A percentile compares a stretch with the other conserved stretches of the same genome.
Evolutionary conservation across 1,284 basidiomycete genomes (phyloP).

Genomic region (Trichosporon asahii): DNA sequence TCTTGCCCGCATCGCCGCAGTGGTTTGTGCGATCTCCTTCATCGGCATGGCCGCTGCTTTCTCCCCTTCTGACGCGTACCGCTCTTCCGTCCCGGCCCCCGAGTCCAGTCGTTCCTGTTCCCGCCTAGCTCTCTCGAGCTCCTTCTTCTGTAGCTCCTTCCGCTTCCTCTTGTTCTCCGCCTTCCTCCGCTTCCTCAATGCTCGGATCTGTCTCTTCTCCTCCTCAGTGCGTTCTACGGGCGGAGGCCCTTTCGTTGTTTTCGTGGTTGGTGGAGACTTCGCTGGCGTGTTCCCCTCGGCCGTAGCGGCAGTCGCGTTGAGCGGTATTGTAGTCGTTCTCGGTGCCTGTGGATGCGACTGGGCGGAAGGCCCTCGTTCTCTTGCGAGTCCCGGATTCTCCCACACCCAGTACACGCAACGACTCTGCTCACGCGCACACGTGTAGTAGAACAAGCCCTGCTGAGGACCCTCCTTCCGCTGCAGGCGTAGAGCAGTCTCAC

Average conservation of each 20-base stretch:
- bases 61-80: no score
- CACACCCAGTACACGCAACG: not conserved
- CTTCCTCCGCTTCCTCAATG: not conserved
- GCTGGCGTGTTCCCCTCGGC: no score
- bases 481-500: not conserved
- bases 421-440: not conserved
- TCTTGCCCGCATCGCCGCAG: no score
- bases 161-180: not conserved
- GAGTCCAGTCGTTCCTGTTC: no score
- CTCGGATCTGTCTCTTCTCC: not conserved
- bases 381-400: not conserved
- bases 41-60: no score
- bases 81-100: no score
- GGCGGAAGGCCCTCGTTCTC: no score
- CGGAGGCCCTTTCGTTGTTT: not conserved
- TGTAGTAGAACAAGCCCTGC: not conserved
- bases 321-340: not conserved
- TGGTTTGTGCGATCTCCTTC: no score
- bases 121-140: no score
- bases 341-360: not conserved
- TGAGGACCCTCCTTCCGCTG: not conserved
- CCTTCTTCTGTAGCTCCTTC: no score
- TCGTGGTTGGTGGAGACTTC: not conserved
- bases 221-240: not conserved
- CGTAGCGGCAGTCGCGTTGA: not conserved